Base-by-base conservation (phyloP, 2,329 filamentous ascomycete genomes). In the Penicillium sp. region DNA sequence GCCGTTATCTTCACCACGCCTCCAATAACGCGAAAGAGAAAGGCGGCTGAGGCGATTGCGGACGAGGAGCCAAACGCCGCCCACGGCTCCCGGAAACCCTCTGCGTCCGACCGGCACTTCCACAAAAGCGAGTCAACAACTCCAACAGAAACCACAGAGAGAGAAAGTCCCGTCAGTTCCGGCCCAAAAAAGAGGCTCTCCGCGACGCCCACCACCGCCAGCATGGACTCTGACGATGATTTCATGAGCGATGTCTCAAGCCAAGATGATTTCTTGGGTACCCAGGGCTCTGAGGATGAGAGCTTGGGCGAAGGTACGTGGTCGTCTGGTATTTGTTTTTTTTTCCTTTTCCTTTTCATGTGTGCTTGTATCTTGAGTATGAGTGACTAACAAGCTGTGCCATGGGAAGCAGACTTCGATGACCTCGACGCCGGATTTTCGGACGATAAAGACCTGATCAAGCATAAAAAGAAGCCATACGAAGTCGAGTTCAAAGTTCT, bases 191-290 rank as follows among this genome's bases (percentile, higher is more conserved):
- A 63, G 48, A 64, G 61, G 52, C 66, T 74, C 59, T 60, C 80
- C 55, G 74, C 69, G 59, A 77, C 75, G 20, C 74, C 77, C 50
- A 78, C 79, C 22, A 63, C 77, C 35, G 77, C 71, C 73, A 84
- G 80, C 61, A 97, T 97, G 92, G 92, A 96, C 78, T 97, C 92
- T 9, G 93, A 97, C 67, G 92, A 97, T 69, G 93, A 97, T 58
- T 92, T 92, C 74, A 89, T 94, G 83, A 95, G 89, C 66, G 86
- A 87, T 70, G 81, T 87, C 66, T 93, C 90, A 40, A 96, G 89
- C 70, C 88, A 87, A 40, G 86, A 88, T 57, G 84, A 84, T 58
- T 84, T 90, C 58, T 82, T 89, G 61, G 89, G 71, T 43, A 75
- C 70, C 24, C 76, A 92, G 67, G 86, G 89, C 58, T 92, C 89